Base-by-base conservation (phyloP, 305 asterid genomes). In the Fraxinus sp. region DNA sequence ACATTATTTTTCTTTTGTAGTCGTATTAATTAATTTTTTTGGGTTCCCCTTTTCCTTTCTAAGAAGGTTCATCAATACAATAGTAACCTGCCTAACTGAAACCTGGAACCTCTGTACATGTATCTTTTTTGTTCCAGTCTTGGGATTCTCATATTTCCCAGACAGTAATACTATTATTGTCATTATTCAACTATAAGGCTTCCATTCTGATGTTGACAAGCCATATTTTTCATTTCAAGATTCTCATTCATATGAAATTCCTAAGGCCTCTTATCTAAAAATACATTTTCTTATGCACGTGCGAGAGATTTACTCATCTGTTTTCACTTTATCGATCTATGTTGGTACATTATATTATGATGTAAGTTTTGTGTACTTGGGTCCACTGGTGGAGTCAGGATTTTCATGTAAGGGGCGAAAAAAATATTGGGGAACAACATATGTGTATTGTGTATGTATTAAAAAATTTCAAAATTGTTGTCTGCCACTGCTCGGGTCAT, bases 41-140 rank as follows among this genome's bases (percentile, higher is more conserved):
- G 85, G 87, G 83, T 82, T 86, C 86, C 37, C 81, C 41, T 75
- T 82, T 78, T 68, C 57, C 75, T 62, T 76, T 78, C 32, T 9
- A 36, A 16, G 24, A 81, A 76, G 86, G 87, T 44, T 83, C 83
- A 80, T 74, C 76, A 76, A 24, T 78, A 36, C 79, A 30, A 79
- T 22, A 22, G 24, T 0, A 22, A 22, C 24, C 24, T 22, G 24
- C 24, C 24, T 22, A 22, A 22, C 24, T 22, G 24, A 22, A 22
- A 22, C 24, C 24, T 22, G 88, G 89, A 86, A 80, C 85, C 83
- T 66, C 16, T 88, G 91, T 88, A 90, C 87, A 87, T 90, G 88
- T 87, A 79, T 80, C 84, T 82, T 84, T 82, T 75, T 44, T 78
- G 33, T 81, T 52, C 66, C n/a, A 59, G 79, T 81, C 78, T 83